Evolutionary conservation across 2,329 filamentous ascomycete species (phyloP).

Genomic region (Penicillium hordei): DNA sequence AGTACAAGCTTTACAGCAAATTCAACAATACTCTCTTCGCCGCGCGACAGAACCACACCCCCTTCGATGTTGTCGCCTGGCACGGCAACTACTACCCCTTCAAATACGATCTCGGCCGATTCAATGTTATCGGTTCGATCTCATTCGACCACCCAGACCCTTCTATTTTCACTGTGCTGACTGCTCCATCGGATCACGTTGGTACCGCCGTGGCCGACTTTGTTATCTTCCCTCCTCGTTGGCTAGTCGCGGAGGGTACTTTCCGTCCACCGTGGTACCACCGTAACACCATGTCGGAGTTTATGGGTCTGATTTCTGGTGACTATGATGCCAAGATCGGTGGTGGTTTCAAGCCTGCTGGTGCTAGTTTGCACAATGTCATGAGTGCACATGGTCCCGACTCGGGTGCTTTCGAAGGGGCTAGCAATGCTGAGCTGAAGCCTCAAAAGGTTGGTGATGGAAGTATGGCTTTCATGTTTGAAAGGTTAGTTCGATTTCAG

Average conservation of each 20-base stretch:
- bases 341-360: slow-evolving; percentile 60
- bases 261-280: slow-evolving; percentile 65
- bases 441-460: slow-evolving; percentile 59
- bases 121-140: slow-evolving; percentile 71
- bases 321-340: slow-evolving; percentile 61
- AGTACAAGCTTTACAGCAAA: slow-evolving; percentile 61
- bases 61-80: slow-evolving; percentile 79
- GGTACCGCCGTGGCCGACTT: slow-evolving; percentile 67
- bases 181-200: slow-evolving; percentile 55
- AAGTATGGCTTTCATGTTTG: slow-evolving; percentile 66
- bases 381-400: slow-evolving; percentile 69
- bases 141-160: slow-evolving; percentile 78
- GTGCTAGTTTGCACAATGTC: slow-evolving; percentile 66
- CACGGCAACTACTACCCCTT: slow-evolving; percentile 77
- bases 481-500: slow-evolving; percentile 42
- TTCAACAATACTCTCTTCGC: slow-evolving; percentile 67
- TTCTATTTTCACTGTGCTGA: slow-evolving; percentile 70
- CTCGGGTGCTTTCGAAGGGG: slow-evolving; percentile 56
- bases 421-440: slow-evolving; percentile 54
- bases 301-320: slow-evolving; percentile 64
- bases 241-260: slow-evolving; percentile 61
- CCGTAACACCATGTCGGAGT: slow-evolving; percentile 65
- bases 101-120: slow-evolving; percentile 78
- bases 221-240: slow-evolving; percentile 64
- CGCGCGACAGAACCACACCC: slow-evolving; percentile 66